Conservation (phyloP, 1,284 basidiomycete species). For the Wolfiporia cocos region DNA sequence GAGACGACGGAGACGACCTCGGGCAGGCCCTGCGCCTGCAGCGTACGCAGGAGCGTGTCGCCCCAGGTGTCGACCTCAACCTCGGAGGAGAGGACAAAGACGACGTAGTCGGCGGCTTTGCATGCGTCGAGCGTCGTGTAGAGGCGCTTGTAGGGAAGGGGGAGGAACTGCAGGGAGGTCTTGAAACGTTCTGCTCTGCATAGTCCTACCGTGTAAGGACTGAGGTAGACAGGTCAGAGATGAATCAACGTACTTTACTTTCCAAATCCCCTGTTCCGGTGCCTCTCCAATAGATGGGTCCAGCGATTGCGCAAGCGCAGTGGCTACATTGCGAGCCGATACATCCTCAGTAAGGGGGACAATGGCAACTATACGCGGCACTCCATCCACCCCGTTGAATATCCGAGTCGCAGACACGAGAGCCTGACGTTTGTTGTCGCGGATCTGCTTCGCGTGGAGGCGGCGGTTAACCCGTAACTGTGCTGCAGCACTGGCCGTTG, state of each 20-base stretch:
- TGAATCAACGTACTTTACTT: slow-evolving; percentile 64
- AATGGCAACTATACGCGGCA: slow-evolving; percentile 75
- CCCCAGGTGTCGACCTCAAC: slow-evolving; percentile 85
- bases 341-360: slow-evolving; percentile 73
- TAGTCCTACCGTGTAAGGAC: too few relatives aligned
- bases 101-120: slow-evolving; percentile 88
- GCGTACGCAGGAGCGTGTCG: slow-evolving; percentile 83
- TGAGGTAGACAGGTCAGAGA: too few relatives aligned
- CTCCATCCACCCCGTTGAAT: slow-evolving; percentile 73
- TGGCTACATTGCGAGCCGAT: slow-evolving; percentile 43
- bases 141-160: slow-evolving; percentile 63
- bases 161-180: slow-evolving; percentile 83
- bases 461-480: slow-evolving; percentile 66
- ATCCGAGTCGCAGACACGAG: slow-evolving; percentile 68
- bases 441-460: slow-evolving; percentile 76
- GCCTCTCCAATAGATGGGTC: slow-evolving; percentile 52
- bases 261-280: slow-evolving; percentile 53
- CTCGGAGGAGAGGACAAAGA: slow-evolving; percentile 78
- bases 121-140: slow-evolving; percentile 84
- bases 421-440: slow-evolving; percentile 64
- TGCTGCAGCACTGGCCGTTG: slow-evolving; percentile 36
- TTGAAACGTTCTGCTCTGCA: slow-evolving; percentile 80
- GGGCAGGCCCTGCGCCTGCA: slow-evolving; percentile 79
- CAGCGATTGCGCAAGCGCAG: slow-evolving; percentile 60
- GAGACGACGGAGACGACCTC: slow-evolving; percentile 63